These are phyloP conservation scores for Chloroidium sp. DNA, from an alignment of 163 green algal species.

Conservation along the genomic window DNA sequence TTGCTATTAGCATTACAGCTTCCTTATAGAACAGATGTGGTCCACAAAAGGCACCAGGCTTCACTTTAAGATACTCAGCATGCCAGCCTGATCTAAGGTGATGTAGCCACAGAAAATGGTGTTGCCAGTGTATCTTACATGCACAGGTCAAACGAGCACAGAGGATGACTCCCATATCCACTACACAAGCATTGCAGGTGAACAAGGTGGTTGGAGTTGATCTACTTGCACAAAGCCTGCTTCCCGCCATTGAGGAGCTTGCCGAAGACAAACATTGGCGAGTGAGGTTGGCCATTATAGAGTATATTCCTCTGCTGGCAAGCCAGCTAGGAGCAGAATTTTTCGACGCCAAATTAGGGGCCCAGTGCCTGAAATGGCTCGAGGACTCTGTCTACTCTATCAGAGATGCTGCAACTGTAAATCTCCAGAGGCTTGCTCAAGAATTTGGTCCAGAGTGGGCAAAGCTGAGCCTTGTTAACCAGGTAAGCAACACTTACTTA, in stretches of 20 bases:
- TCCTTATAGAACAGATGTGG: too few relatives aligned
- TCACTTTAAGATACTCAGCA: too few relatives aligned
- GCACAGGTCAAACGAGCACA: too few relatives aligned
- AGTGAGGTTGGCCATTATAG: conserved; percentile 94
- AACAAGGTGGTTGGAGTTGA: conserved; percentile 95
- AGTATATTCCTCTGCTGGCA: conserved; percentile 95
- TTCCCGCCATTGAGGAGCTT: conserved; percentile 95
- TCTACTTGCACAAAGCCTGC: conserved; percentile 77
- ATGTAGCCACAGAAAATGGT: too few relatives aligned
- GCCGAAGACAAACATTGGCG: conserved; percentile 97
- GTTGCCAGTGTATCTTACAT: too few relatives aligned
- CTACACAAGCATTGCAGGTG: conserved; percentile 17
- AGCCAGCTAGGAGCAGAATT: conserved; percentile 88
- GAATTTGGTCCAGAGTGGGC: conserved; percentile 95
- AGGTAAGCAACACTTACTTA: too few relatives aligned
- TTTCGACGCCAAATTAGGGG: conserved; percentile 85
- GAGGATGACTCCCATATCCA: too few relatives aligned
- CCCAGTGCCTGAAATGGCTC: conserved; percentile 95
- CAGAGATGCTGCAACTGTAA: conserved; percentile 80
- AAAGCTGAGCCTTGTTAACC: conserved; percentile 70
- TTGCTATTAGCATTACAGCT: too few relatives aligned
- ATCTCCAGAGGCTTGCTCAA: conserved; percentile 76
- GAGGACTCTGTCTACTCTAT: conserved; percentile 80
- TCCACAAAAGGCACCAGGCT: too few relatives aligned
- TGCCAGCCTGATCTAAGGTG: too few relatives aligned